Evolutionary conservation across 176 grass and related monocot genomes (phyloP).

Genomic region (Triticum dicoccoides): DNA sequence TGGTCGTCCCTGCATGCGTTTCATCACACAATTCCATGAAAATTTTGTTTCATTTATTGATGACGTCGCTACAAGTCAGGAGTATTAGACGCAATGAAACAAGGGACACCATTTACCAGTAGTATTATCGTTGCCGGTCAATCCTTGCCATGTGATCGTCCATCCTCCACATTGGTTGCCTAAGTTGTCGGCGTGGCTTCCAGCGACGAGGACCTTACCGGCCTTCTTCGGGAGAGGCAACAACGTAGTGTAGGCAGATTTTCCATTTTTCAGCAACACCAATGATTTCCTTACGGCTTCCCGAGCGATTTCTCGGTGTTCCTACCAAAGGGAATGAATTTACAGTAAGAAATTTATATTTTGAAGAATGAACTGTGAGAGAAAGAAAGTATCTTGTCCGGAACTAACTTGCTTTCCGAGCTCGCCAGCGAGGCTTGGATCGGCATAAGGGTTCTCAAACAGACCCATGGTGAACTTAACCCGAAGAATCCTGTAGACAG

Average conservation of each 20-base stretch:
- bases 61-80: too few species aligned
- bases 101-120: not conserved
- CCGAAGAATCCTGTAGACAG: conserved; percentile 58
- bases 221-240: conserved; percentile 72
- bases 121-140: conserved; percentile 52
- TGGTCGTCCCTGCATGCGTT: conserved; percentile 58
- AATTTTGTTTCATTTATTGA: not conserved
- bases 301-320: conserved; percentile 63
- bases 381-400: not conserved
- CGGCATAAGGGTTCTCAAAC: conserved; percentile 65
- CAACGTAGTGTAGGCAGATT: conserved; percentile 25
- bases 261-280: conserved; percentile 71
- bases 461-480: conserved; percentile 73
- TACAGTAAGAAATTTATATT: not conserved
- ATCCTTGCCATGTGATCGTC: conserved; percentile 75
- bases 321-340: conserved; percentile 35
- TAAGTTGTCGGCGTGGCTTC: conserved; percentile 65
- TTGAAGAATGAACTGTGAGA: not conserved
- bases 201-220: conserved; percentile 55
- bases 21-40: not conserved
- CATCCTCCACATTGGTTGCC: conserved; percentile 77
- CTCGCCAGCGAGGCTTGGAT: conserved; percentile 48
- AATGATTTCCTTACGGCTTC: conserved; percentile 75
- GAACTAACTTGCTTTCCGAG: conserved; percentile 37
- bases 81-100: not conserved